phyloP scores from a whole-genome alignment of 1,284 basidiomycete species.

The Rhodotorula sp. region DNA sequence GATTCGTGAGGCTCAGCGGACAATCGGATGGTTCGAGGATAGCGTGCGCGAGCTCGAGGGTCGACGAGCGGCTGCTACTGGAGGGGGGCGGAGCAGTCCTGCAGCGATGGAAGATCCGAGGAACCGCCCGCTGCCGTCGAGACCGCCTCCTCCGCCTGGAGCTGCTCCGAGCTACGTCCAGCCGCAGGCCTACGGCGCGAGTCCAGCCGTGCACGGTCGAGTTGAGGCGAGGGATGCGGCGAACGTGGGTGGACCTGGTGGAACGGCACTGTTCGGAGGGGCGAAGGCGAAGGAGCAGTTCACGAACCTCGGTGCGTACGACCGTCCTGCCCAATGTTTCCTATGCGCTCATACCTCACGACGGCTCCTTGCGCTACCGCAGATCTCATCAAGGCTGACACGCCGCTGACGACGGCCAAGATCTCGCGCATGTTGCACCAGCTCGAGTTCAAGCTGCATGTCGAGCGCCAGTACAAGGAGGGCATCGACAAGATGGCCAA shows the following conservation, averaged over 20 bases:
- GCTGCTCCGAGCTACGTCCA: constrained; percentile 33
- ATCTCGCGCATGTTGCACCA: constrained; percentile 98
- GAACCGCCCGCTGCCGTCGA: background rate
- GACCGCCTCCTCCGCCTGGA: constrained; percentile 31
- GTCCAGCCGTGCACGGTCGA: constrained; percentile 4
- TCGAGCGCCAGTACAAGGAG: constrained; percentile 96
- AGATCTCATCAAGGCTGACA: constrained; percentile 97
- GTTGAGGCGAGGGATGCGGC: constrained; percentile 20
- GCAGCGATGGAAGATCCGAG: constrained; percentile 3
- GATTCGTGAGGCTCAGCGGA: constrained; percentile 82
- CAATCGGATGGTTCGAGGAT: constrained; percentile 82
- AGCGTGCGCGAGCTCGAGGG: constrained; percentile 75
- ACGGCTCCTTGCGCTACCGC: background rate
- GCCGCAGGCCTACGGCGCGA: constrained; percentile 22
- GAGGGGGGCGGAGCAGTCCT: constrained; percentile 11
- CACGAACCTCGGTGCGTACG: constrained; percentile 42
- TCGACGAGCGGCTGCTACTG: constrained; percentile 45
- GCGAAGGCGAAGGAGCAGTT: constrained; percentile 36
- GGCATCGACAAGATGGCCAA: constrained; percentile 98
- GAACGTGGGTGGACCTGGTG: constrained; percentile 10
- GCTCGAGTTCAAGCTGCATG: constrained; percentile 97
- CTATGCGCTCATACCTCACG: background rate
- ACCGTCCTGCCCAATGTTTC: no score
- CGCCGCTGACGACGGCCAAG: constrained; percentile 91
- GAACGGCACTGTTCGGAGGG: background rate